Conservation (phyloP, 2,329 filamentous ascomycete species). For the Passalora sequoiae region DNA sequence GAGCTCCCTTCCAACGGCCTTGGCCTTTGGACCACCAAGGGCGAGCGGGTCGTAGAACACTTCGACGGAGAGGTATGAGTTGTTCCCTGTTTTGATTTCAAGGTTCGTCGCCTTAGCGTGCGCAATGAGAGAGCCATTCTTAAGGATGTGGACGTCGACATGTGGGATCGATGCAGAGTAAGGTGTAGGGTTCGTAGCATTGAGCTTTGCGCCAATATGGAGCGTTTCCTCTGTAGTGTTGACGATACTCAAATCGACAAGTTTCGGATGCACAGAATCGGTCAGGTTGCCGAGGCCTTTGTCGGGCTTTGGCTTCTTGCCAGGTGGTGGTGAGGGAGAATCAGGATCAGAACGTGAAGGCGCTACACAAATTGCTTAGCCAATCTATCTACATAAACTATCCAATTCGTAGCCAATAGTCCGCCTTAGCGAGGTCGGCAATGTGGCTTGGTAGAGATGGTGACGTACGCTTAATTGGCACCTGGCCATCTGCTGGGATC, state of each 20-base stretch:
- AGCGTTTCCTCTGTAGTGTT: slow-evolving; percentile 68
- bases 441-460: slow-evolving; percentile 17
- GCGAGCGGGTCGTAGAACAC: slow-evolving; percentile 69
- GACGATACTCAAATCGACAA: slow-evolving; percentile 66
- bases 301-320: slow-evolving; percentile 11
- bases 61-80: slow-evolving; percentile 62
- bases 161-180: slow-evolving; percentile 82
- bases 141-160: slow-evolving; percentile 49
- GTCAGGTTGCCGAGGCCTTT: slow-evolving; percentile 10
- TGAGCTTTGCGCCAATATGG: slow-evolving; percentile 65
- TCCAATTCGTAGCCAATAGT: slow-evolving; percentile 8
- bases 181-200: slow-evolving; percentile 83
- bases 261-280: slow-evolving; percentile 50
- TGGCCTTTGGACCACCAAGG: slow-evolving; percentile 57
- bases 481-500: slow-evolving; percentile 75
- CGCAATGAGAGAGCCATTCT: slow-evolving; percentile 69
- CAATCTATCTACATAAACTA: slow-evolving; percentile 23
- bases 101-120: slow-evolving; percentile 65
- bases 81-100: slow-evolving; percentile 62
- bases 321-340: slow-evolving; percentile 11
- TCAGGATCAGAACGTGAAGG: slow-evolving; percentile 19
- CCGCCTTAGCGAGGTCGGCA: slow-evolving; percentile 6
- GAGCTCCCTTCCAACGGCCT: slow-evolving; percentile 62
- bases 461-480: slow-evolving; percentile 89
- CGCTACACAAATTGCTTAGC: slow-evolving; percentile 22